Conservation (phyloP, 805 yeast species). For the Metschnikowia colocasiae region DNA sequence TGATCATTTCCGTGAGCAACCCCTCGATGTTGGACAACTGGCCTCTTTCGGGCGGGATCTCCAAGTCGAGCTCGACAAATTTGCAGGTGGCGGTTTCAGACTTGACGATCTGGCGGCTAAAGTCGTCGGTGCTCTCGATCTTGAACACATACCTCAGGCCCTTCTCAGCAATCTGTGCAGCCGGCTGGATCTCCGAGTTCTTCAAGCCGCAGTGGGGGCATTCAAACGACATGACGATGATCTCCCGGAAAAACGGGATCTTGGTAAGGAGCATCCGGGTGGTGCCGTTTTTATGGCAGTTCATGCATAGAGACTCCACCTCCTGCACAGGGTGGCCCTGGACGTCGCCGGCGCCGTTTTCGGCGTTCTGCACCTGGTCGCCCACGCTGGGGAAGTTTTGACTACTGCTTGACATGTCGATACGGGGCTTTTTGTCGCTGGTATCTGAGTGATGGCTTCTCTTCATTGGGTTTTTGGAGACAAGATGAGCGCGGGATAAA, state of each 20-base stretch:
- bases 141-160: constrained; percentile 73
- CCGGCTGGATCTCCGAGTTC: constrained; percentile 95
- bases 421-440: constrained; percentile 17
- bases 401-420: constrained; percentile 10
- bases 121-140: constrained; percentile 65
- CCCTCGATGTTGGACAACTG: constrained; percentile 94
- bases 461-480: constrained; percentile 9
- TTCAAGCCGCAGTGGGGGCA: constrained; percentile 93
- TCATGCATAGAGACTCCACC: constrained; percentile 92
- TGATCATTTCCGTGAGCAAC: constrained; percentile 73
- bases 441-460: constrained; percentile 11
- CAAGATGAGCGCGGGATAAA: not conserved
- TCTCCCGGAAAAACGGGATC: constrained; percentile 89
- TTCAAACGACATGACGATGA: constrained; percentile 89
- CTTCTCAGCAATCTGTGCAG: constrained; percentile 83
- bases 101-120: constrained; percentile 88
- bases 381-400: constrained; percentile 26
- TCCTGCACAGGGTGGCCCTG: constrained; percentile 95
- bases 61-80: constrained; percentile 82
- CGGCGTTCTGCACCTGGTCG: constrained; percentile 29
- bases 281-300: constrained; percentile 80
- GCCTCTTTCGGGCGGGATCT: constrained; percentile 93
- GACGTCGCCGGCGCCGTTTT: constrained; percentile 73
- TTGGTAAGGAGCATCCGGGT: constrained; percentile 81
- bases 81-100: constrained; percentile 79